Base-by-base conservation (phyloP, 495 filamentous ascomycete genomes). In the Penicillium verhagenii region DNA sequence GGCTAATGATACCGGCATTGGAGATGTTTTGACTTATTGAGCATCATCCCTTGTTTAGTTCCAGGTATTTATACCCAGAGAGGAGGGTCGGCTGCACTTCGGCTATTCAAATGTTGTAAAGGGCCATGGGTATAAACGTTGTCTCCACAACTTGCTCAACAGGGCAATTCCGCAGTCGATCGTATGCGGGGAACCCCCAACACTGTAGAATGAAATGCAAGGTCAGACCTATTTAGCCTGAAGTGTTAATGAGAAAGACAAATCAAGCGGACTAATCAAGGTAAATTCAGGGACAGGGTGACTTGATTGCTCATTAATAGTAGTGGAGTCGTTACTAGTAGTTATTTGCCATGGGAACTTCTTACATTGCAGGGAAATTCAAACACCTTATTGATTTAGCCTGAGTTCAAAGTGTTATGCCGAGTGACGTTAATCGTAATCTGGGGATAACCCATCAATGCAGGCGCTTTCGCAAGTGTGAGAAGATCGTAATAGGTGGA, bases 131-230 rank as follows among this genome's bases (percentile, higher is more conserved):
- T 31, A 54, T 29, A 47, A 16, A 28, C 48, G 46, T 43, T 24
- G 47, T 57, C 50, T 40, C 57, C 57, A 54, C 52, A 53, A 29
- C 25, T 19, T 14, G 3, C 57, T 54, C 25, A 59, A 66, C 31
- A 1, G 7, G 55, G 66, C 43, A 69, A 45, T 47, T 62, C 57
- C 54, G 50, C 63, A 50, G 60, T 56, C 56, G 59, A 66, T 69
- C 62, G 16, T 26, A 57, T 24, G 56, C 61, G 61, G 65, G 42
- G 58, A 56, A 56, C 37, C n/a, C 54, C 58, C 50, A 59, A 42
- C 11, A 20, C 52, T 29, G 24, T n/a, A 26, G 19, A 3, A 29
- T 13, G n/a, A 6, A n/a, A 45, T 38, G 2, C 20, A 18, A 24
- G 21, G 38, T 24, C 20, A 20, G 10, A 14, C 14, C 31, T n/a